Percentiles rank a stretch among this genome's conserved stretches.
Evolutionary conservation across 1,284 basidiomycete genomes (phyloP).

Genomic region (Cryptococcus wingfieldii): DNA sequence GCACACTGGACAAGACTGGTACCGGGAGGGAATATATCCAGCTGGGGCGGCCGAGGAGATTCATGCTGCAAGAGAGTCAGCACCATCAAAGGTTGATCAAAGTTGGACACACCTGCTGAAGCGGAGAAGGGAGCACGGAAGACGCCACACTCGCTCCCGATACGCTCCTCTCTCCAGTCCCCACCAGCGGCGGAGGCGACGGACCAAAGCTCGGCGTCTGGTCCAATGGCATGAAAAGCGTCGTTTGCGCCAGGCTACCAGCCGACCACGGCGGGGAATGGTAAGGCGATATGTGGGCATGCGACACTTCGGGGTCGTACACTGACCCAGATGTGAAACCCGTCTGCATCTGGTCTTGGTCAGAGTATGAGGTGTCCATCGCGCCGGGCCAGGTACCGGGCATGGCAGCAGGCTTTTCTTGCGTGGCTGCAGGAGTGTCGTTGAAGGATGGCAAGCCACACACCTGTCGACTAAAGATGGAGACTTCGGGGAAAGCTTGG

Average conservation of each 20-base stretch:
- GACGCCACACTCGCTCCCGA: slow-evolving; percentile 8
- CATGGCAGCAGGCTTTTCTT: not conserved
- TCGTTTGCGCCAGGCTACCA: no score
- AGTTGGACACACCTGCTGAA: no score
- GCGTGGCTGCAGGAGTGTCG: not conserved
- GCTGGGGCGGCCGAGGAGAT: slow-evolving; percentile 32
- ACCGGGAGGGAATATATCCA: slow-evolving; percentile 47
- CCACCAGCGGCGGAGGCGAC: no score
- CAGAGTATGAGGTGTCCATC: no score
- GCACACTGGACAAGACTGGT: slow-evolving; percentile 46
- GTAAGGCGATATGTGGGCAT: not conserved
- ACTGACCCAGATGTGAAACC: not conserved
- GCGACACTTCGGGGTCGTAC: not conserved
- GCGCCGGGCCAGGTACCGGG: no score
- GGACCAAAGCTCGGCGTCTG: no score
- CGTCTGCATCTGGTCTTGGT: not conserved
- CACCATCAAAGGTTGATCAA: not conserved
- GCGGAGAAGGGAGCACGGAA: slow-evolving; percentile 9
- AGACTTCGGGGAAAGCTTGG: slow-evolving; percentile 49
- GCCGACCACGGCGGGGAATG: slow-evolving; percentile 4
- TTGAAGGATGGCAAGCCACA: slow-evolving; percentile 44
- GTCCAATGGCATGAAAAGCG: no score
- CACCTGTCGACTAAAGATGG: slow-evolving; percentile 45
- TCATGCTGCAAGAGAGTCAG: not conserved
- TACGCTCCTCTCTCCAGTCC: not conserved